phyloP scores from a whole-genome alignment of 768 basidiomycete genomes.

The Tricholoma flavovirens region DNA sequence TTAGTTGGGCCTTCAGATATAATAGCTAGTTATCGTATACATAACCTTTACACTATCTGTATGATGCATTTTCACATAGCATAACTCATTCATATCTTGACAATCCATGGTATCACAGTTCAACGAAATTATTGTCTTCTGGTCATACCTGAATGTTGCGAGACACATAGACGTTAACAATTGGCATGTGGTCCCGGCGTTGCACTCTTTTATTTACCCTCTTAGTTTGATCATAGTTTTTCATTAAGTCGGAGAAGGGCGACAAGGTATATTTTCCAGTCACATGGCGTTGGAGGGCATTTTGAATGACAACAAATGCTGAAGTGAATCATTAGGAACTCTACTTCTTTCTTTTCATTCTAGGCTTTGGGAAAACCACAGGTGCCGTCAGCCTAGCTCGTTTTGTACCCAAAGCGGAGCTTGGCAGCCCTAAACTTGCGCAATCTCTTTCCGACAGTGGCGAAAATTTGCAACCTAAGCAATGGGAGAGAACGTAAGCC shows the following conservation, averaged over 20 bases:
- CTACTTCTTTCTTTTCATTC: constrained; percentile 30
- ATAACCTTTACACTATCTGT: not conserved
- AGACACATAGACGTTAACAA: not conserved
- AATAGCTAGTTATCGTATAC: not conserved
- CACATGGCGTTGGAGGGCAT: not conserved
- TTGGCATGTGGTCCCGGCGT: not conserved
- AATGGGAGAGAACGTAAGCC: not conserved
- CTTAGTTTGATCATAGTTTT: not conserved
- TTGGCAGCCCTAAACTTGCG: constrained; percentile 60
- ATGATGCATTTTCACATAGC: not conserved
- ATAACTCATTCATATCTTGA: not conserved
- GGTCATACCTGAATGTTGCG: not conserved
- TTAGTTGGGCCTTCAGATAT: not conserved
- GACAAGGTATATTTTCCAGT: not conserved
- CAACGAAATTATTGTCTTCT: not conserved
- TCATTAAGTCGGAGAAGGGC: not conserved
- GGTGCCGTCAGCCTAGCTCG: constrained; percentile 73
- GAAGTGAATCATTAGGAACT: not conserved
- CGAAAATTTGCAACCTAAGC: constrained; percentile 67
- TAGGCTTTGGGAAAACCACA: constrained; percentile 73
- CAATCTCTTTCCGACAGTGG: constrained; percentile 57
- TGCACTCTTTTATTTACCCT: too few relatives aligned
- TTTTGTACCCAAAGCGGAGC: constrained; percentile 56
- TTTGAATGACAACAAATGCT: not conserved
- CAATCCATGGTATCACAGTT: not conserved